Evolutionary conservation across 2,329 filamentous ascomycete species (phyloP).

Genomic region (Diplocarpon mali): DNA sequence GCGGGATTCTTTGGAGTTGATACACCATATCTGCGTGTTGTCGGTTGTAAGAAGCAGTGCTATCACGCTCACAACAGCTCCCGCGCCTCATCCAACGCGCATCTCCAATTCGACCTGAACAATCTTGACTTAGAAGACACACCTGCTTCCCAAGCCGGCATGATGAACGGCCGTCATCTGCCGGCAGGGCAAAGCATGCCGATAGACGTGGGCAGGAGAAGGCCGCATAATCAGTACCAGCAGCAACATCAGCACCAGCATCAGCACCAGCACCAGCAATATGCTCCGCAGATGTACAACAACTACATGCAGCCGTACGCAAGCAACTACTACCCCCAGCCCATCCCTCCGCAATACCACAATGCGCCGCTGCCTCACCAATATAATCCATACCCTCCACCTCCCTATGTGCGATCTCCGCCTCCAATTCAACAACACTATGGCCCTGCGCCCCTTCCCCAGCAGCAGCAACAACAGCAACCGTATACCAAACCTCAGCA

Average conservation of each 20-base stretch:
- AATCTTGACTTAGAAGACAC: constrained; percentile 19
- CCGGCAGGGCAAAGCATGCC: constrained; percentile 56
- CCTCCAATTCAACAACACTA: constrained; percentile 43
- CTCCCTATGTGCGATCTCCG: constrained; percentile 37
- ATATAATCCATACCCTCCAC: constrained; percentile 31
- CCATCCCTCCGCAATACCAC: constrained; percentile 50
- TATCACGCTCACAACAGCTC: too few species aligned
- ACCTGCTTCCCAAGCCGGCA: constrained; percentile 49
- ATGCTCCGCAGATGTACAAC: constrained; percentile 38
- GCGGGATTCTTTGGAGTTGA: too few species aligned
- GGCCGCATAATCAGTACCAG: constrained; percentile 23
- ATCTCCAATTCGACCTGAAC: constrained; percentile 16
- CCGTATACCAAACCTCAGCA: constrained; percentile 24
- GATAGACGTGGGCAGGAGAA: constrained; percentile 25
- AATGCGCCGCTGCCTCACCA: constrained; percentile 36
- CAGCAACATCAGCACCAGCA: constrained; percentile 23
- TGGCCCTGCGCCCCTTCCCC: constrained; percentile 31
- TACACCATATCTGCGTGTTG: background rate
- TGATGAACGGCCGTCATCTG: constrained; percentile 69
- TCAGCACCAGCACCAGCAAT: constrained; percentile 27
- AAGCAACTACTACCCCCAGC: constrained; percentile 40
- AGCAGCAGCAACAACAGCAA: constrained; percentile 31
- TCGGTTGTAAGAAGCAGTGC: background rate
- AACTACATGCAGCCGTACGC: constrained; percentile 40
- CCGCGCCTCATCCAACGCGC: constrained; percentile 5